These are phyloP conservation scores for Cladorrhinum sp. DNA, from an alignment of 2,329 filamentous ascomycete species.

Conservation along the genomic window DNA sequence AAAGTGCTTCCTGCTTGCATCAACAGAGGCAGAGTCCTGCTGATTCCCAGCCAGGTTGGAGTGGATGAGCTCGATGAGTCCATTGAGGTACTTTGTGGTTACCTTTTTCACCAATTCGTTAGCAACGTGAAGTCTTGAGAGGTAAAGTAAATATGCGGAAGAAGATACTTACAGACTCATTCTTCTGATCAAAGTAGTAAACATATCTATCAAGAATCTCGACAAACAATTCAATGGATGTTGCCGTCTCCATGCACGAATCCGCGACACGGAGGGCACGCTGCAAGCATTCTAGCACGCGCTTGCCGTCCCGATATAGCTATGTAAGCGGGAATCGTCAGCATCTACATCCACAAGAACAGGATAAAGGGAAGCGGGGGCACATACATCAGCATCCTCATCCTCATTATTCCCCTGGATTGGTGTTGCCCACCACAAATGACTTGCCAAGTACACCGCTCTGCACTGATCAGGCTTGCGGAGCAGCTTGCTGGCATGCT, in stretches of 20 bases:
- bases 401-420: slow-evolving; percentile 73
- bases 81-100: slow-evolving; percentile 96
- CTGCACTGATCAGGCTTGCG: slow-evolving; percentile 98
- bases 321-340: slow-evolving; percentile 36
- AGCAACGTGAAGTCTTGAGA: neutral
- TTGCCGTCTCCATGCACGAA: slow-evolving; percentile 97
- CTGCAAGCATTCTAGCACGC: slow-evolving; percentile 93
- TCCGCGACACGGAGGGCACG: slow-evolving; percentile 93
- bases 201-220: slow-evolving; percentile 98
- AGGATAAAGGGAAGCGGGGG: neutral
- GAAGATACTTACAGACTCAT: slow-evolving; percentile 69
- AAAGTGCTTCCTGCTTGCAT: slow-evolving; percentile 91
- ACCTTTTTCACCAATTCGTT: slow-evolving; percentile 45
- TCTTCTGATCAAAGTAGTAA: slow-evolving; percentile 99
- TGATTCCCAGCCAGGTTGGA: slow-evolving; percentile 88
- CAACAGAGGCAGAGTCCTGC: slow-evolving; percentile 75
- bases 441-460: slow-evolving; percentile 92
- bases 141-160: neutral
- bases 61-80: slow-evolving; percentile 95
- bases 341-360: slow-evolving; percentile 8
- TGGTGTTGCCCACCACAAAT: slow-evolving; percentile 96
- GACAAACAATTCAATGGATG: slow-evolving; percentile 96
- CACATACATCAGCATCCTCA: slow-evolving; percentile 72
- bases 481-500: slow-evolving; percentile 93
- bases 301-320: slow-evolving; percentile 96